A percentile compares a stretch with the other conserved stretches of the same genome.
Evolutionary conservation across 208 protist species (phyloP).

Genomic region (Trypanosoma cruzi): DNA sequence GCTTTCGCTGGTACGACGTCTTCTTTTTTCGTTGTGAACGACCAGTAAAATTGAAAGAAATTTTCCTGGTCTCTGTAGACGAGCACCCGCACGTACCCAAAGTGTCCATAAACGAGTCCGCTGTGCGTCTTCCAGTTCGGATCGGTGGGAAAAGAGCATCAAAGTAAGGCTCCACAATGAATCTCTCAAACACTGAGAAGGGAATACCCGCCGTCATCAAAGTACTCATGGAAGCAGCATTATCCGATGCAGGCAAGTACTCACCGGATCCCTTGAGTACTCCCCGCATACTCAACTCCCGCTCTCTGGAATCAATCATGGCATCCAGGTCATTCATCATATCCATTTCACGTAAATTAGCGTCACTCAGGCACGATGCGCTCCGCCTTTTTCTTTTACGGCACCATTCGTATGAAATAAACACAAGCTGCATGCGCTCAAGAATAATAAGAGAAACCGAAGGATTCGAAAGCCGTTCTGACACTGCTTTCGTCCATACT

Average conservation of each 20-base stretch:
- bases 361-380: not conserved
- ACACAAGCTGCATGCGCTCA: constrained; percentile 24
- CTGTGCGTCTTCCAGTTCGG: too few relatives aligned
- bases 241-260: not conserved
- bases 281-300: constrained; percentile 10
- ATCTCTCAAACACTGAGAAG: constrained; percentile 50
- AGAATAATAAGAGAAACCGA: constrained; percentile 15
- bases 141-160: constrained; percentile 37
- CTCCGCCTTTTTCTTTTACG: not conserved
- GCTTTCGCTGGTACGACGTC: constrained; percentile 19
- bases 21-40: not conserved
- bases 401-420: constrained; percentile 24
- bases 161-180: constrained; percentile 61
- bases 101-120: not conserved
- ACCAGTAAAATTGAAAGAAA: not conserved
- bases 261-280: not conserved
- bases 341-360: not conserved
- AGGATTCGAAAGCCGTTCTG: constrained; percentile 13
- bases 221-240: not conserved
- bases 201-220: constrained; percentile 29
- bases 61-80: not conserved
- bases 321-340: constrained; percentile 7
- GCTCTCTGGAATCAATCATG: constrained; percentile 24
- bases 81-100: not conserved
- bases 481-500: not conserved